Base-by-base conservation (phyloP, 306 rosid species). In the Fragaria ananassa region DNA sequence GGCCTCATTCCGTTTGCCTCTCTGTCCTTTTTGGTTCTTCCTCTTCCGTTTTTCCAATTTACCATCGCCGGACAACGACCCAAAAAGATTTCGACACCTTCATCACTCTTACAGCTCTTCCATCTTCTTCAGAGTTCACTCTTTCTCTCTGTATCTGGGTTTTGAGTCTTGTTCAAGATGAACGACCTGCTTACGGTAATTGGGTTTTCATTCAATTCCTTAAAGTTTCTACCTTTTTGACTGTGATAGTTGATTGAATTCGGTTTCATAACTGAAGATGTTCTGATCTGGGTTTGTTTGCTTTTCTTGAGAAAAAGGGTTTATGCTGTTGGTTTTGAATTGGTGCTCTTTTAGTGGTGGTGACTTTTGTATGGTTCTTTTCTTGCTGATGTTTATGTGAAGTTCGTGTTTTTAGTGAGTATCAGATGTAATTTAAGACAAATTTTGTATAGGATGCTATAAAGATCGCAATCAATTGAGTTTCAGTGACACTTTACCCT, bases 151-250 rank as follows among this genome's bases (percentile, higher is more conserved):
- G 60, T 31, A 46, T 60, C 56, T 72, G 45, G 12, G 15, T 46
- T 41, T 68, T 72, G 39, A 42, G 57, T 78, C 76, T 76, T 76
- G 58, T 54, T 83, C 92, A 79, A 79, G 62, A 95, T 95, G 98
- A 95, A 95, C 89, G 96, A 95, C 80, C 89, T 92, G 56, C 97
- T 95, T 54, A 68, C 96, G 91, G 98, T 92, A 88, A 85, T 82
- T 81, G 64, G 21, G 42, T 62, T 76, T 75, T 31, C 13, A 41
- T 50, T 72, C 65, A 51, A 23, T 77, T 69, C 42, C 0, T 6
- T 51, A 35, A 4, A 47, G 25, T 45, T 72, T 4, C 23, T 13
- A 15, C 34, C 74, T 23, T 42, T 29, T 37, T 54, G 21, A 37
- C 44, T 17, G 31, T 71, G 51, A 50, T 18, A 18, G 78, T 60